Evolutionary conservation across 108 stramenopile species (phyloP).

Genomic region (Seminavis robusta): DNA sequence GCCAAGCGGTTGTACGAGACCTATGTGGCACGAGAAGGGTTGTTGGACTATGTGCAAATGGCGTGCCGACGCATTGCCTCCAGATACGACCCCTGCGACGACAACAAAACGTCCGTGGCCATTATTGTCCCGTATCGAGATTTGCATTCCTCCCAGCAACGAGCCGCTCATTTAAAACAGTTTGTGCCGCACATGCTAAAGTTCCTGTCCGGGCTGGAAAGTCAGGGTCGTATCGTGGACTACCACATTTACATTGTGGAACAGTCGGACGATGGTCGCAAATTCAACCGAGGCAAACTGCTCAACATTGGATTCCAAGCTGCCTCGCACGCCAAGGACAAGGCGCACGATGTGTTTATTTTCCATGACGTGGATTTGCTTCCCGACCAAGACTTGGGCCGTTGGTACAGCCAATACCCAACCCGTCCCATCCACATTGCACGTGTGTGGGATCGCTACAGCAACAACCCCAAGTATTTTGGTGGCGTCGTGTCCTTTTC

Average conservation of each 20-base stretch:
- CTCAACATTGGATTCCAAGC: constrained; percentile 97
- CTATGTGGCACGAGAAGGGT: constrained; percentile 72
- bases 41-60: constrained; percentile 95
- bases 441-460: constrained; percentile 95
- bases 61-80: constrained; percentile 47
- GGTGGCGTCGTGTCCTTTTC: constrained; percentile 95
- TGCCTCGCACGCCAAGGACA: constrained; percentile 59
- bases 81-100: too few relatives aligned
- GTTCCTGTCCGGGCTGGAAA: constrained; percentile 54
- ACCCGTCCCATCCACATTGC: constrained; percentile 92
- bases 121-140: constrained; percentile 98
- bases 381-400: constrained; percentile 67
- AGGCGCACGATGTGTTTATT: constrained; percentile 81
- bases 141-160: constrained; percentile 85
- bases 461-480: constrained; percentile 96
- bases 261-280: constrained; percentile 91
- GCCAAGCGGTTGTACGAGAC: constrained; percentile 79
- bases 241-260: constrained; percentile 97
- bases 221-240: constrained; percentile 37
- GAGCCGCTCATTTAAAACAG: constrained; percentile 77
- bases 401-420: constrained; percentile 86
- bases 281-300: constrained; percentile 99
- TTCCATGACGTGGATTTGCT: constrained; percentile 99
- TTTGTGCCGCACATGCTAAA: constrained; percentile 93
- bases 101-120: constrained; percentile 80